Evolutionary conservation across 805 yeast species (phyloP).

Genomic region (Saccharomycopsis selenospora): DNA sequence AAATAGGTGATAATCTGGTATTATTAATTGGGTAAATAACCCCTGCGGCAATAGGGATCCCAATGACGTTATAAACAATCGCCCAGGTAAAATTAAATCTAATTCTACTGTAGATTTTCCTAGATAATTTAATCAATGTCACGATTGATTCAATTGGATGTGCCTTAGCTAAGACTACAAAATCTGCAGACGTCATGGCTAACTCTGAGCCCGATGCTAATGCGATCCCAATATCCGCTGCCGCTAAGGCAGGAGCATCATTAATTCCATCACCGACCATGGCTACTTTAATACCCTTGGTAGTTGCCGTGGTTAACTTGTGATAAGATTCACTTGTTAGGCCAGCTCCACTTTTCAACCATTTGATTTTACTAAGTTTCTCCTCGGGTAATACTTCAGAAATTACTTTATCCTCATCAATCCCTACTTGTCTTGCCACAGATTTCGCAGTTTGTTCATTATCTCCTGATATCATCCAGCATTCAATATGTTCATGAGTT

Average conservation of each 20-base stretch:
- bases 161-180: slow-evolving; percentile 51
- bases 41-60: slow-evolving; percentile 62
- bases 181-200: slow-evolving; percentile 68
- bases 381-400: slow-evolving; percentile 72
- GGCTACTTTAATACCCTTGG: slow-evolving; percentile 37
- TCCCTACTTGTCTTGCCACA: slow-evolving; percentile 57
- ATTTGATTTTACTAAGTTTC: slow-evolving; percentile 52
- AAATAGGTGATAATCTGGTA: slow-evolving; percentile 51
- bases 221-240: slow-evolving; percentile 74
- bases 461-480: slow-evolving; percentile 45
- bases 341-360: slow-evolving; percentile 41
- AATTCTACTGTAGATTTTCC: slow-evolving; percentile 44
- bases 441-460: slow-evolving; percentile 59
- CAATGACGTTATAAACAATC: slow-evolving; percentile 47
- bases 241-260: slow-evolving; percentile 73
- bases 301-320: too few relatives aligned
- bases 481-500: not conserved
- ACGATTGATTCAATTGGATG: slow-evolving; percentile 46
- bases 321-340: too few relatives aligned
- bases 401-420: slow-evolving; percentile 42
- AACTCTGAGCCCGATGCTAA: slow-evolving; percentile 71
- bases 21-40: slow-evolving; percentile 50
- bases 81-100: slow-evolving; percentile 57
- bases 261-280: slow-evolving; percentile 85
- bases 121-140: slow-evolving; percentile 45